Percentiles rank a stretch among this genome's conserved stretches.
These are phyloP conservation scores for Shiraia bambusicola DNA, from an alignment of 2,329 filamentous ascomycete species.

Conservation along the genomic window DNA sequence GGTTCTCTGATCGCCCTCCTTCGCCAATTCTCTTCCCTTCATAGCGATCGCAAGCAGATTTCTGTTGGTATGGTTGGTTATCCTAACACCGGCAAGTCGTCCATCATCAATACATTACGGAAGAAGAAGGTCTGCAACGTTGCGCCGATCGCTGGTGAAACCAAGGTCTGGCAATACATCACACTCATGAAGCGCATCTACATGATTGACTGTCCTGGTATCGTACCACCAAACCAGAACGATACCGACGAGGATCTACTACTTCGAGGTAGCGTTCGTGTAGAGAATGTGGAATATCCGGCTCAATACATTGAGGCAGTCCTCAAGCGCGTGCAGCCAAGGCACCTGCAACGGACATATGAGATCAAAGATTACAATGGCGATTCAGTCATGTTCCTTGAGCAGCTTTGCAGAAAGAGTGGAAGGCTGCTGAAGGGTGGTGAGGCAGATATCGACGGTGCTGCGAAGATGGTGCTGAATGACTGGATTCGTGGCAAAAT, in stretches of 20 bases:
- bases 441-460: constrained; percentile 92
- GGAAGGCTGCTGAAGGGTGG: constrained; percentile 86
- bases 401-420: constrained; percentile 81
- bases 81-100: constrained; percentile 94
- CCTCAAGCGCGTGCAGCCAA: constrained; percentile 74
- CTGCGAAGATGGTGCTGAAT: constrained; percentile 95
- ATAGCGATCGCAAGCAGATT: constrained; percentile 90
- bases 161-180: constrained; percentile 97
- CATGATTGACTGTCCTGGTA: constrained; percentile 94
- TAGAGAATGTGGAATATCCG: constrained; percentile 95
- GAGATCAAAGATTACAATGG: constrained; percentile 75
- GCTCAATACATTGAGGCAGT: constrained; percentile 92
- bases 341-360: constrained; percentile 91
- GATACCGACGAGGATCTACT: constrained; percentile 88
- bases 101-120: constrained; percentile 92
- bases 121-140: constrained; percentile 94
- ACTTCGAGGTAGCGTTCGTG: constrained; percentile 84
- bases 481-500: constrained; percentile 95
- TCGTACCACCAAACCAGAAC: constrained; percentile 83
- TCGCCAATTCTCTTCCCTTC: constrained; percentile 87
- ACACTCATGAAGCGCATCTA: constrained; percentile 93
- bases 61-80: constrained; percentile 87
- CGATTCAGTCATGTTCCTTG: constrained; percentile 78
- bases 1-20: constrained; percentile 89
- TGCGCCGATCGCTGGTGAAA: constrained; percentile 93